phyloP scores from a whole-genome alignment of 208 protist genomes.

The Crithidia expoeki region DNA sequence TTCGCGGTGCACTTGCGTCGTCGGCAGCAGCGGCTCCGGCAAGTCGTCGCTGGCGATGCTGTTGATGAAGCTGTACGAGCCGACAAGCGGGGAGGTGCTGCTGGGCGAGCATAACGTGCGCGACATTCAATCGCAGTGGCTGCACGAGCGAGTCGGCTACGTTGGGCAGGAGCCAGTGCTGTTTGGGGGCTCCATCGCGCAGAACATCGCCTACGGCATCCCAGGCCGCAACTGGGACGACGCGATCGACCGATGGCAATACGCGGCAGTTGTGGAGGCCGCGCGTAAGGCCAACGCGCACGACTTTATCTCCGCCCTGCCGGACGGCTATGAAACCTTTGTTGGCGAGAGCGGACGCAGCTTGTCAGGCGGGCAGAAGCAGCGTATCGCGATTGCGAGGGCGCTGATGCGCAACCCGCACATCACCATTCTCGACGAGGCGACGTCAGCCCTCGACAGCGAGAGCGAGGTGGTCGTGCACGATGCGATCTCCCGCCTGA shows the following conservation, averaged over 20 bases:
- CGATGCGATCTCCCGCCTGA: constrained; percentile 77
- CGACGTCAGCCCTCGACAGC: constrained; percentile 90
- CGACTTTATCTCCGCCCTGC: constrained; percentile 88
- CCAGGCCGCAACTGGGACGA: constrained; percentile 77
- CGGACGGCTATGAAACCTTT: constrained; percentile 89
- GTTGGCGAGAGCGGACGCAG: constrained; percentile 89
- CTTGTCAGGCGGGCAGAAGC: constrained; percentile 94
- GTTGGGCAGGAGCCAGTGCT: constrained; percentile 89
- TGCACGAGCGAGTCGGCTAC: constrained; percentile 78
- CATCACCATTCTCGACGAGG: constrained; percentile 94
- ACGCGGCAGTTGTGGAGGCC: constrained; percentile 67
- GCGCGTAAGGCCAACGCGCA: constrained; percentile 84
- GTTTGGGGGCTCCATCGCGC: constrained; percentile 83
- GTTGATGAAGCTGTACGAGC: constrained; percentile 87
- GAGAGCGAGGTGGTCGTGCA: constrained; percentile 91
- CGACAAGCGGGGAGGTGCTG: constrained; percentile 56
- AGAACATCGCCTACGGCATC: constrained; percentile 91
- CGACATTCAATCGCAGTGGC: constrained; percentile 73
- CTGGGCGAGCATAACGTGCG: constrained; percentile 67
- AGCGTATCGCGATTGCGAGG: constrained; percentile 94
- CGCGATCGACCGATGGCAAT: constrained; percentile 75
- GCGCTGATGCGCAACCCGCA: constrained; percentile 85
- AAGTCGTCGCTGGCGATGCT: constrained; percentile 88
- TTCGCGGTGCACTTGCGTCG: constrained; percentile 77
- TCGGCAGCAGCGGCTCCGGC: constrained; percentile 82